Percentiles rank a stretch among this genome's conserved stretches.
phyloP scores from a whole-genome alignment of 805 yeast genomes.

The Metschnikowia koreensis region DNA sequence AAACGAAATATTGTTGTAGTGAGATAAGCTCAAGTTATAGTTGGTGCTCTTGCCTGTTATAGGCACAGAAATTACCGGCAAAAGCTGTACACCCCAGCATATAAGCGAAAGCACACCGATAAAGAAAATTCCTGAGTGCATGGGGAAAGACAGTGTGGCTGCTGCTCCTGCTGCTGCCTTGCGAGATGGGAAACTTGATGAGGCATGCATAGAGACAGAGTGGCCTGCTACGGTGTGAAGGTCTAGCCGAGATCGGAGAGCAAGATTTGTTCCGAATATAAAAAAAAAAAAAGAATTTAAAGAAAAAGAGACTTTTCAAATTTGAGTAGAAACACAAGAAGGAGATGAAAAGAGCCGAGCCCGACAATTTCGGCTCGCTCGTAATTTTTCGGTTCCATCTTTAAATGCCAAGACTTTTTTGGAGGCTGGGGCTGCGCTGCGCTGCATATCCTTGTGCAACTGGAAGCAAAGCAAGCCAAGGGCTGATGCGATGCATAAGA shows the following conservation, averaged over 20 bases:
- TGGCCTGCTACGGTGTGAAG: not conserved
- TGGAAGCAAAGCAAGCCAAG: slow-evolving; percentile 22
- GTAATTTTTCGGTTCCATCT: not conserved
- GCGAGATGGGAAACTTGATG: slow-evolving; percentile 1
- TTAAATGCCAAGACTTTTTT: slow-evolving; percentile 8
- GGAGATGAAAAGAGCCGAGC: not conserved
- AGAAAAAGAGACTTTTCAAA: not conserved
- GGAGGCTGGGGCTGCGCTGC: not conserved
- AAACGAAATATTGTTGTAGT: slow-evolving; percentile 32
- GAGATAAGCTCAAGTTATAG: slow-evolving; percentile 30
- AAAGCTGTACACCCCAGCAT: slow-evolving; percentile 36
- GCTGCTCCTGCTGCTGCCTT: not conserved
- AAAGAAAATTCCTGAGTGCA: slow-evolving; percentile 33
- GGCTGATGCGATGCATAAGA: slow-evolving; percentile 76
- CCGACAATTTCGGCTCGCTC: not conserved
- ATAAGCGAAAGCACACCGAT: slow-evolving; percentile 28
- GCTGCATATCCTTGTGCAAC: not conserved
- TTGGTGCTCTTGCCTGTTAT: slow-evolving; percentile 28
- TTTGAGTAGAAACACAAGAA: not conserved
- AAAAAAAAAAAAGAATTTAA: not conserved
- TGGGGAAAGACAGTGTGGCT: slow-evolving; percentile 13
- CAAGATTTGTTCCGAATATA: not conserved
- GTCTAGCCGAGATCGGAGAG: not conserved
- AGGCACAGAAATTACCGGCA: slow-evolving; percentile 44
- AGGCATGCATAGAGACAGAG: slow-evolving; percentile 8